phyloP scores from a whole-genome alignment of 257 asterid species.

The Coffea eugenioides region DNA sequence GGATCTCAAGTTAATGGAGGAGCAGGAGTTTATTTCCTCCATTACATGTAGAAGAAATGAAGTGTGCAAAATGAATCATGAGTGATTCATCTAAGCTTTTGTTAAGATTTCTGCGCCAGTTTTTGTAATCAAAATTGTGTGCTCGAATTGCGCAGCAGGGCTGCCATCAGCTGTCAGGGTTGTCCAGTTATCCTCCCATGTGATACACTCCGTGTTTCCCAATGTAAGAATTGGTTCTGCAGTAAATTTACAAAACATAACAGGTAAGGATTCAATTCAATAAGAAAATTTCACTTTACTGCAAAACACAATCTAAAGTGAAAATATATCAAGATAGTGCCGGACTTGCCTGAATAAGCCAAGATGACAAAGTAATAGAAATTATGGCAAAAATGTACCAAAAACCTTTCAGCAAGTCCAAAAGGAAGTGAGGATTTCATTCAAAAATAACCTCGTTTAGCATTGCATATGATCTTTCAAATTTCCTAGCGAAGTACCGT shows the following conservation, averaged over 20 bases:
- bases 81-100: constrained; percentile 27
- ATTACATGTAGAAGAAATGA: not conserved
- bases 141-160: constrained; percentile 98
- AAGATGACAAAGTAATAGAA: not conserved
- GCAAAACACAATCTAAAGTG: not conserved
- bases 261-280: constrained; percentile 1
- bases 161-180: constrained; percentile 92
- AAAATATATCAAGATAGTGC: not conserved
- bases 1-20: not conserved
- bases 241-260: constrained; percentile 7
- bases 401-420: not conserved
- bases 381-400: not conserved
- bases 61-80: not conserved
- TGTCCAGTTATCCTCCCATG: constrained; percentile 99
- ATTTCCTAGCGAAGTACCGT: not conserved
- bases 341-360: not conserved
- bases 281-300: not conserved
- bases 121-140: constrained; percentile 84
- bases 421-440: not conserved
- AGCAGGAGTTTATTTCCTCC: not conserved
- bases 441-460: not conserved
- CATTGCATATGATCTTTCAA: not conserved
- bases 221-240: constrained; percentile 92
- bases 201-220: constrained; percentile 77
- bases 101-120: constrained; percentile 91